phyloP scores from a whole-genome alignment of 495 filamentous ascomycete species.

The Elaphomyces granulatus region DNA sequence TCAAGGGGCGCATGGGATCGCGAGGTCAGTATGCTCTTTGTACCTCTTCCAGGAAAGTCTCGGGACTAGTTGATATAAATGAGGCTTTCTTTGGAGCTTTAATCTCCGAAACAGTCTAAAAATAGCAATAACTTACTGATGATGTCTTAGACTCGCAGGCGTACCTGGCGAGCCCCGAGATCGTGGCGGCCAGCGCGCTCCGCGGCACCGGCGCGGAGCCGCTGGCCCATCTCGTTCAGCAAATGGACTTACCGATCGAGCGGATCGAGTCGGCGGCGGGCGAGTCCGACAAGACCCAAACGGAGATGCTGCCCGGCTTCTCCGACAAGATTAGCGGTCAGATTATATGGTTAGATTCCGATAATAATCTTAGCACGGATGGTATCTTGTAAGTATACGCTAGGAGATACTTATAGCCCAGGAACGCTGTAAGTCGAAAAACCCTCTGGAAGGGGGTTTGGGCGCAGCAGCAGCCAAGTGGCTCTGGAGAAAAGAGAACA shows the following conservation, averaged over 20 bases:
- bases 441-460: no score
- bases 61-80: no score
- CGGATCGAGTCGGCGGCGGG: constrained; percentile 52
- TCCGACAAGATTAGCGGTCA: neutral
- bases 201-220: constrained; percentile 63
- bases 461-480: no score
- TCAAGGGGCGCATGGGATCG: constrained; percentile 87
- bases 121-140: no score
- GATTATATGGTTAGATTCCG: constrained; percentile 6
- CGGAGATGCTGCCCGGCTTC: neutral
- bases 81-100: no score
- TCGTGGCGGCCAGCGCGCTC: constrained; percentile 78
- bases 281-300: constrained; percentile 30
- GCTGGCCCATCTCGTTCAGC: constrained; percentile 59
- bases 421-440: no score
- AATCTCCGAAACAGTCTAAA: no score
- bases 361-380: constrained; percentile 14
- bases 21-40: no score
- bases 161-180: constrained; percentile 79
- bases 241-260: constrained; percentile 46
- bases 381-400: no score
- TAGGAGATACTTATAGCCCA: no score
- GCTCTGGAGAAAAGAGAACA: no score
- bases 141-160: constrained; percentile 76
- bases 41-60: no score